Evolutionary conservation across 2,329 filamentous ascomycete genomes (phyloP).

Genomic region (Pseudogymnoascus sp.): DNA sequence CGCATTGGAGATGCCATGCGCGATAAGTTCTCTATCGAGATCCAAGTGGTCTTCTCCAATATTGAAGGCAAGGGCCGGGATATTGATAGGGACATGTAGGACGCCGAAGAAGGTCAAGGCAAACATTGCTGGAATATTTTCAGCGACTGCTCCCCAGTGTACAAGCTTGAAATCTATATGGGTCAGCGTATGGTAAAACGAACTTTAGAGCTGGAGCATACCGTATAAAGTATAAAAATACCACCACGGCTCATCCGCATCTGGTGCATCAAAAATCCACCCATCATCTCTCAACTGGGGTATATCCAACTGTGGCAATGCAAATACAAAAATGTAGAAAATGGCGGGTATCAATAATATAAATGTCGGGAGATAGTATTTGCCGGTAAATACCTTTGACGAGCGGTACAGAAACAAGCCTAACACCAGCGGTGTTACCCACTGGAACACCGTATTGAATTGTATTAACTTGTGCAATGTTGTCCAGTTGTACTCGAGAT

Average conservation of each 20-base stretch:
- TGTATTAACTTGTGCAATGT: constrained; percentile 70
- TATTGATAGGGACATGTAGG: constrained; percentile 95
- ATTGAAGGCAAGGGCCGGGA: constrained; percentile 84
- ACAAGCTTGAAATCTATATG: constrained; percentile 67
- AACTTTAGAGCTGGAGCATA: constrained; percentile 39
- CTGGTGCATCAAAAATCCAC: constrained; percentile 88
- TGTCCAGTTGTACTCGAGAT: constrained; percentile 69
- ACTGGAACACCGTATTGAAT: constrained; percentile 69
- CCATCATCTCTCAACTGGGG: constrained; percentile 62
- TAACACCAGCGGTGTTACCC: constrained; percentile 71
- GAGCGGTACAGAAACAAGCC: constrained; percentile 69
- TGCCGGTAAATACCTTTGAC: constrained; percentile 69
- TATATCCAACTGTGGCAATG: constrained; percentile 60
- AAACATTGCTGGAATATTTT: constrained; percentile 89
- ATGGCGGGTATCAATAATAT: constrained; percentile 71
- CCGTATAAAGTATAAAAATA: constrained; percentile 95
- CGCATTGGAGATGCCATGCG: constrained; percentile 90
- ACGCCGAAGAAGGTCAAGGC: constrained; percentile 96
- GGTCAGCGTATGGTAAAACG: constrained; percentile 11
- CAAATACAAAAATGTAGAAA: constrained; percentile 72
- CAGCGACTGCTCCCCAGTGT: constrained; percentile 73
- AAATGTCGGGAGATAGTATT: constrained; percentile 79
- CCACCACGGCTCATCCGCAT: constrained; percentile 85
- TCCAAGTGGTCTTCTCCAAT: constrained; percentile 88
- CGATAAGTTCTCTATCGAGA: constrained; percentile 82